Base-by-base conservation (phyloP, 352 stramenopile species). In the Phytophthora tubulina region DNA sequence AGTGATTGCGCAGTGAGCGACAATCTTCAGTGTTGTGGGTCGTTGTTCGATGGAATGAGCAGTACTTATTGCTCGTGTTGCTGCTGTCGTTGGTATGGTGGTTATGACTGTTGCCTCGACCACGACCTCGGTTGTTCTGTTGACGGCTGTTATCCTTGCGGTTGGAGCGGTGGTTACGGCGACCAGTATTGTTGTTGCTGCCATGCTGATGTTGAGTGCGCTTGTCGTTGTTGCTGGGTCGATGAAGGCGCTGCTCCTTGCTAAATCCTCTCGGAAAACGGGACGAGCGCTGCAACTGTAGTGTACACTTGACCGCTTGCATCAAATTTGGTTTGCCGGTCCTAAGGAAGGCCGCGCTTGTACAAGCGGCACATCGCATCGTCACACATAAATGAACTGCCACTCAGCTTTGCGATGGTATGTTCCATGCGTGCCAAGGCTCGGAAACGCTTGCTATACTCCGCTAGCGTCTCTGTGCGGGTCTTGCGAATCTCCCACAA, bases 11-110 rank as follows among this genome's bases (percentile, higher is more conserved):
- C 3, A 21, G 11, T 11, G 5, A 15, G 8, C 53, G 44, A 21
- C 53, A 70, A 3, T 60, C 53, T 46, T 58, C 35, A 1, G 53
- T 64, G 9, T 58, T 60, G 27, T 70, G 63, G 9, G 63, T 63
- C 3, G 27, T 64, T 0, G 45, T 70, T 14, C 53, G 14, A n/a
- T 63, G 53, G 21, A 70, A 70, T 21, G 21, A 21, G 21, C 21
- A 63, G 27, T 64, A 70, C 36, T 64, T 70, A n/a, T 64, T 70
- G 35, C 15, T 54, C 1, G 33, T 13, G 9, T 45, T 50, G 38
- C 10, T 70, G 33, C 1, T 27, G 31, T 31, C 31, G 9, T 13
- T 3, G 17, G 0, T 21, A 1, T 21, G 21, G 21, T 21, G 0
- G 21, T 21, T 21, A 21, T 21, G 21, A 21, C 21, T 21, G 17